Base-by-base conservation (phyloP, 2,329 filamentous ascomycete species). In the Sporothrix brunneoviolacea region DNA sequence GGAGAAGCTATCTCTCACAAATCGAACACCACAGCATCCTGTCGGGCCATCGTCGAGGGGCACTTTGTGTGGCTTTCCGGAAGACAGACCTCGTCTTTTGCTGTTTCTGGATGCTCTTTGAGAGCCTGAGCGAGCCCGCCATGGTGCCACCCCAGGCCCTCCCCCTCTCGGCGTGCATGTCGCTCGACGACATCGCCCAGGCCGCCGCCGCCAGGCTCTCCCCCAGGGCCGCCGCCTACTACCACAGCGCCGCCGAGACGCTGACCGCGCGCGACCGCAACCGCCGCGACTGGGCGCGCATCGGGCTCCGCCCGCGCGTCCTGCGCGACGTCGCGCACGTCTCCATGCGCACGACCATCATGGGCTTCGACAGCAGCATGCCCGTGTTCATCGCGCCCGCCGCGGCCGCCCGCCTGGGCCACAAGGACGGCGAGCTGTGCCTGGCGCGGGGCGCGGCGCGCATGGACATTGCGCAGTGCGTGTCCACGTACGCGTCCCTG, bases 381-480 rank as follows among this genome's bases (percentile, higher is more conserved):
- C 54, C 56, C 8, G 19, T 58, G 4, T 58, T 56, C 30, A 51
- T 58, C 18, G 46, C 51, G 8, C 50, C 56, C 4, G 51, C 52
- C 2, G 56, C 53, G 2, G 37, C 48, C 15, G 53, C 52, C n/a
- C 41, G 54, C 4, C 48, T 55, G n/a, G 53, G 53, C 19, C 48
- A 48, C 19, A 24, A 32, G 1, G 55, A 54, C 39, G 54, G 52
- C 15, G 54, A 58, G 37, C n/a, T 33, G 15, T 49, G 52, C 22
- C 43, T 58, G 33, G 47, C 53, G 3, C 52, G 48, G 8, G 53
- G 48, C 8, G 52, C 50, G 13, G 56, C 50, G 12, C 42, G 36
- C 39, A 54, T 55, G 52, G 56, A 43, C n/a, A 45, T 56, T 21
- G 33, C 51, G 16, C 55, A 54, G 45, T 56, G 54, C 19, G 53